phyloP scores from a whole-genome alignment of 192 early-diverging fungal genomes.

The Coemansia sp. region DNA sequence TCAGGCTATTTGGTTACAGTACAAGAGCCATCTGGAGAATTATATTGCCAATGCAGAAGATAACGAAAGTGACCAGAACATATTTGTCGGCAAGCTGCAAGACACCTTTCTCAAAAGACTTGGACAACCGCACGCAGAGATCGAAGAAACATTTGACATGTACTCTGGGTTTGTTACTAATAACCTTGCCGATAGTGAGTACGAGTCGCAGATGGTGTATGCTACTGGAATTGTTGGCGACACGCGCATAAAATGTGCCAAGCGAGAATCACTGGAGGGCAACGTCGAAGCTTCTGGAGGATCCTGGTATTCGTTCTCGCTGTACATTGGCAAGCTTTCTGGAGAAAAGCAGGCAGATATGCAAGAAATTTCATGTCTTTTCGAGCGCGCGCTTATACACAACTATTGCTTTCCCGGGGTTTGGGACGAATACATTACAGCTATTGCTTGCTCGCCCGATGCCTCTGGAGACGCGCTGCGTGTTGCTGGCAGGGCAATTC shows the following conservation, averaged over 20 bases:
- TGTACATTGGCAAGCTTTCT: conserved; percentile 24
- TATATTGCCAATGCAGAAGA: neutral
- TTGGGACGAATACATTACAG: conserved; percentile 41
- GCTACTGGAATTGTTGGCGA: conserved; percentile 29
- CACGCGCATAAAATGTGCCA: conserved; percentile 19
- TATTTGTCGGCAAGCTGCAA: conserved; percentile 9
- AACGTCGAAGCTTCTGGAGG: conserved; percentile 12
- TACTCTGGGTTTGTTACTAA: conserved; percentile 47
- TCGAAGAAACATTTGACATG: conserved; percentile 43
- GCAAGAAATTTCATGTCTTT: conserved; percentile 26
- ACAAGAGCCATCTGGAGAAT: conserved; percentile 27
- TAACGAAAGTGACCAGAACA: neutral
- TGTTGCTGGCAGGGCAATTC: conserved; percentile 19
- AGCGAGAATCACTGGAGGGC: conserved; percentile 26
- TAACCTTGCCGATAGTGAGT: conserved; percentile 12
- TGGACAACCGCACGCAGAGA: conserved; percentile 25
- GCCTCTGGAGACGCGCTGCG: conserved; percentile 5
- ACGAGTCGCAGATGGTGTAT: conserved; percentile 44
- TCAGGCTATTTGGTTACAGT: conserved; percentile 31
- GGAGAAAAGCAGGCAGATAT: conserved; percentile 7
- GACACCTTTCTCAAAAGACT: conserved; percentile 29
- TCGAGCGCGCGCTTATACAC: conserved; percentile 31
- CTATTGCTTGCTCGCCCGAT: conserved; percentile 4
- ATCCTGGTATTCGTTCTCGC: conserved; percentile 22
- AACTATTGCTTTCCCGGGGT: conserved; percentile 25